Percentiles rank a stretch among this genome's conserved stretches.
phyloP scores from a whole-genome alignment of 2,329 filamentous ascomycete species.

The Penicillium sp. region DNA sequence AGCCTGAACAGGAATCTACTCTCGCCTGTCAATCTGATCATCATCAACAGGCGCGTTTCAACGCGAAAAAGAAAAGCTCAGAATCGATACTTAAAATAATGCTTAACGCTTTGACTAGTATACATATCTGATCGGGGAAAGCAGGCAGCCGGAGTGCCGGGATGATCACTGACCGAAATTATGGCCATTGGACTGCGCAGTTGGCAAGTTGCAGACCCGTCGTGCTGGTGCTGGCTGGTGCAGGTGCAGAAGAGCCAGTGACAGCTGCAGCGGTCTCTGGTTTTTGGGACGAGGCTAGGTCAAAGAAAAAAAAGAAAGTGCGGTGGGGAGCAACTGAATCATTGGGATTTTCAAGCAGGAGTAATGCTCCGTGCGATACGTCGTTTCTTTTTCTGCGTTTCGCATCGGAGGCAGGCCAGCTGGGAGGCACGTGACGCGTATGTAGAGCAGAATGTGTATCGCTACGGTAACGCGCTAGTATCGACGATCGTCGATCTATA shows the following conservation, averaged over 20 bases:
- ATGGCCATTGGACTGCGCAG: background rate
- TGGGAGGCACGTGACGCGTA: background rate
- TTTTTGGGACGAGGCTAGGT: background rate
- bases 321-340: background rate
- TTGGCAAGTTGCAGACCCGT: background rate
- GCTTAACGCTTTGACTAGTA: slow-evolving; percentile 2
- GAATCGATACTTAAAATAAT: background rate
- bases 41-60: background rate
- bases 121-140: background rate
- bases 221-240: background rate
- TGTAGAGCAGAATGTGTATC: background rate
- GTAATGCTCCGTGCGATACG: background rate
- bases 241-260: background rate
- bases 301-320: background rate
- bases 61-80: background rate
- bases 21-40: slow-evolving; percentile 4
- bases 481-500: slow-evolving; percentile 8
- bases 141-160: slow-evolving; percentile 1
- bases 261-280: background rate
- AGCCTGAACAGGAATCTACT: slow-evolving; percentile 10
- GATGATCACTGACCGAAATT: slow-evolving; percentile 1
- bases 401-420: background rate
- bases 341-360: background rate
- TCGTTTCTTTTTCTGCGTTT: background rate
- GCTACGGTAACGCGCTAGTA: slow-evolving; percentile 3